These are phyloP conservation scores for Coemansia sp. DNA, from an alignment of 192 early-diverging fungal genomes.

Conservation along the genomic window DNA sequence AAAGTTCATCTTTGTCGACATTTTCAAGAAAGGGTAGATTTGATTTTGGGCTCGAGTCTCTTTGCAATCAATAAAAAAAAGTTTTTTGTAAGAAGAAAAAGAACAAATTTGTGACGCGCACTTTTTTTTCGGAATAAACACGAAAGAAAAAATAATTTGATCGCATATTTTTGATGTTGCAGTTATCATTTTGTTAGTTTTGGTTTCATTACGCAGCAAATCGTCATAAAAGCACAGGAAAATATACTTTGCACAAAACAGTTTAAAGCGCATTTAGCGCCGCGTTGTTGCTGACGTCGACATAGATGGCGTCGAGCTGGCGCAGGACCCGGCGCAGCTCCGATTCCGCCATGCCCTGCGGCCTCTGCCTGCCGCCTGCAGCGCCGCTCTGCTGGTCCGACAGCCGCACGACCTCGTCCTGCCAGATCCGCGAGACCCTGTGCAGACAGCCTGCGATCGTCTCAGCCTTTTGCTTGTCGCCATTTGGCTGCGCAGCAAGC, in stretches of 20 bases:
- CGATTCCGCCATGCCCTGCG: constrained; percentile 14
- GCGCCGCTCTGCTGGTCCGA: constrained; percentile 1
- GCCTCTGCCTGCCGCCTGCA: background rate
- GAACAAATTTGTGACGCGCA: background rate
- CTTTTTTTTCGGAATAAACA: no score
- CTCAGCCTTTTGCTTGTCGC: background rate
- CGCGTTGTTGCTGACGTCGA: constrained; percentile 1
- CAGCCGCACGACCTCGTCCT: constrained; percentile 31
- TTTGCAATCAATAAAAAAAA: background rate
- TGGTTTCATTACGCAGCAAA: no score
- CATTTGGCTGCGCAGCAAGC: background rate
- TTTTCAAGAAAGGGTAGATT: background rate
- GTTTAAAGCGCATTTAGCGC: background rate
- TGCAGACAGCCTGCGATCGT: constrained; percentile 5
- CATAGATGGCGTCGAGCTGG: constrained; percentile 14
- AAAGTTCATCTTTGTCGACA: constrained; percentile 67
- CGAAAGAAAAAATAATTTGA: background rate
- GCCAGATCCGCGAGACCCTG: constrained; percentile 31
- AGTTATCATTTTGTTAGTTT: no score
- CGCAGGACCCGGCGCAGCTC: constrained; percentile 26
- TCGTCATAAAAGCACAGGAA: no score
- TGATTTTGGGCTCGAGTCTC: no score
- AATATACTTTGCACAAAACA: no score
- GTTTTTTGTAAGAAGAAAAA: background rate
- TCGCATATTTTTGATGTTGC: background rate